Evolutionary conservation across 176 grass and related monocot species (phyloP), one percentile per base, ranked within the genome.

Genomic region (Ensete glaucum): DNA sequence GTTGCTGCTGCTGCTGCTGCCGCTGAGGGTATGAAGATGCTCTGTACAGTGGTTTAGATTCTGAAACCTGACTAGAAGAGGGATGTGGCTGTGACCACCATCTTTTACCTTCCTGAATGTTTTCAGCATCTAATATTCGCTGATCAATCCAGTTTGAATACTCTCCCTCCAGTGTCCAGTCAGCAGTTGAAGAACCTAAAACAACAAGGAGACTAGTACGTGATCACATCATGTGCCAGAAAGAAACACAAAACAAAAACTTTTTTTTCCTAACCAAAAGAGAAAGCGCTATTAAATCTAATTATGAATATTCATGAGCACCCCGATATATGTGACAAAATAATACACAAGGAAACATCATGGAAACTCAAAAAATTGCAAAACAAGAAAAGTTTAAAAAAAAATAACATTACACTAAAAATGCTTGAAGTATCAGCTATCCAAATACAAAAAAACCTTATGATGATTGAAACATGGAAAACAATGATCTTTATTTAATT

Each of bases 11-110:
- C 8, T 69, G 67, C 8, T 69, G 67, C 16, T 86, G 90, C 53
- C 85, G 85, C 77, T 87, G 87, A 71, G 96, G 96, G 74, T 95
- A 99, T 22, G 96, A 99, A 67, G 91, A 91, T 81, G 88, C 85
- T 72, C 96, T 82, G 79, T 86, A 87, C 64, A 99, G 69, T 76
- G 84, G 84, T 77, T 89, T 89, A 73, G 79, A 74, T 65, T 99
- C 86, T 64, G 83, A 79, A 81, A 75, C 79, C 64, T 76, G 82
- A 67, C 76, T 53, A 79, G 81, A 50, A n/a, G 69, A 84, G 62
- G 84, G 81, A 85, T 77, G 81, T 29, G 53, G 71, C 8, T 56
- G 71, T 25, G 71, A 73, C 71, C 71, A 73, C 71, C 71, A 73
- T 56, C 51, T 73, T 55, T 73, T 73, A 55, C 53, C 19, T 55